These are phyloP conservation scores for Biscutella laevigata DNA, from an alignment of 441 rosid species.

Conservation along the genomic window DNA sequence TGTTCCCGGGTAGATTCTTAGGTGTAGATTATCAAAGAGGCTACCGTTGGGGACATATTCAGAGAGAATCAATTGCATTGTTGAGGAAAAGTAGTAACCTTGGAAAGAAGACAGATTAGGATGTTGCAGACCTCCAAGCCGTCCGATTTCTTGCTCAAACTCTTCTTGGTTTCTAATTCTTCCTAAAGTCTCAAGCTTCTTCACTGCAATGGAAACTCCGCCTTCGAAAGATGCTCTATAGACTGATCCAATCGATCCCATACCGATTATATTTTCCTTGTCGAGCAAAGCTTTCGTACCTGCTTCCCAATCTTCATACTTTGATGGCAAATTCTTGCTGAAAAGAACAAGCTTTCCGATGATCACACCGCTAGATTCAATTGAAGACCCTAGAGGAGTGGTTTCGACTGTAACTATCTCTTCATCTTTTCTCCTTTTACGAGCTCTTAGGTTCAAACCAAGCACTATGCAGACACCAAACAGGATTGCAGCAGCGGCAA, in stretches of 20 bases:
- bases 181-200: slow-evolving; percentile 82
- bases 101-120: slow-evolving; percentile 68
- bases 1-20: slow-evolving; percentile 45
- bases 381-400: slow-evolving; percentile 60
- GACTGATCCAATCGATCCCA: slow-evolving; percentile 77
- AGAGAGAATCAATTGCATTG: slow-evolving; percentile 71
- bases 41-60: slow-evolving; percentile 68
- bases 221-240: slow-evolving; percentile 77
- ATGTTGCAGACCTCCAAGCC: slow-evolving; percentile 63
- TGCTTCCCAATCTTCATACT: slow-evolving; percentile 90
- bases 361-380: slow-evolving; percentile 50
- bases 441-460: slow-evolving; percentile 71
- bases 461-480: slow-evolving; percentile 69
- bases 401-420: slow-evolving; percentile 51
- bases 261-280: slow-evolving; percentile 75
- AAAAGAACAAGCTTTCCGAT: slow-evolving; percentile 86
- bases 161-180: slow-evolving; percentile 87
- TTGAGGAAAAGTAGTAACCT: slow-evolving; percentile 82
- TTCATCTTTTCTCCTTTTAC: slow-evolving; percentile 40
- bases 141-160: slow-evolving; percentile 80
- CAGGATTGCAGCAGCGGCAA: slow-evolving; percentile 76
- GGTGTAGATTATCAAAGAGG: slow-evolving; percentile 69
- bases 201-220: slow-evolving; percentile 81
- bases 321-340: slow-evolving; percentile 85
- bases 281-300: slow-evolving; percentile 86